A percentile compares a stretch with the other conserved stretches of the same genome.
These are phyloP conservation scores for Brettanomyces nanus DNA, from an alignment of 805 yeast genomes.

Conservation along the genomic window DNA sequence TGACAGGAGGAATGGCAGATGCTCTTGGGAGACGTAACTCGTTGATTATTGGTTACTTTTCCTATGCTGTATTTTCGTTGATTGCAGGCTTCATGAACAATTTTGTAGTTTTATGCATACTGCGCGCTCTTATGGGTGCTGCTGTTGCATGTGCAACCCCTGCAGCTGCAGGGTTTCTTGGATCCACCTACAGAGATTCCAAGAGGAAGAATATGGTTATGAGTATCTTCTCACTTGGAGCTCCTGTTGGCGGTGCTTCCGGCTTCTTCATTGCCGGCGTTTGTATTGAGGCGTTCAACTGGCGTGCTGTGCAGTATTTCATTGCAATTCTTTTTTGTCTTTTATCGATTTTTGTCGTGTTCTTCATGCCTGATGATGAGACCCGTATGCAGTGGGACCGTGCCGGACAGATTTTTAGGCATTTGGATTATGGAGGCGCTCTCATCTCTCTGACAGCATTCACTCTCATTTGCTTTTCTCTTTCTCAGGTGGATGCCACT, in stretches of 20 bases:
- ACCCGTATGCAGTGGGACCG: slow-evolving; percentile 18
- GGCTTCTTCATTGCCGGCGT: slow-evolving; percentile 40
- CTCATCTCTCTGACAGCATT: slow-evolving; percentile 32
- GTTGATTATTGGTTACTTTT: slow-evolving; percentile 26
- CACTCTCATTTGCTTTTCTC: slow-evolving; percentile 34
- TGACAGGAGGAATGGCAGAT: slow-evolving; percentile 41
- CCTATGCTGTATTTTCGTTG: slow-evolving; percentile 26
- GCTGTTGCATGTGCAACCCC: slow-evolving; percentile 37
- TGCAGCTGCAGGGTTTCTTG: slow-evolving; percentile 39
- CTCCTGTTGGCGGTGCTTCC: slow-evolving; percentile 37
- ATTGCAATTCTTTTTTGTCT: slow-evolving; percentile 30
- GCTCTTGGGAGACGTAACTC: slow-evolving; percentile 36
- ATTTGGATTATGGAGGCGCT: slow-evolving; percentile 36
- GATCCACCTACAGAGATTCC: slow-evolving; percentile 32
- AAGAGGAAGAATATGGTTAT: slow-evolving; percentile 33
- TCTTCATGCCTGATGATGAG: slow-evolving; percentile 30
- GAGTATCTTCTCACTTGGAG: slow-evolving; percentile 38
- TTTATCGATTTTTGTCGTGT: slow-evolving; percentile 14
- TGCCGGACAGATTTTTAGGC: slow-evolving; percentile 17
- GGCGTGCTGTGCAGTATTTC: slow-evolving; percentile 37
- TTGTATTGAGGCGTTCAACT: slow-evolving; percentile 29
- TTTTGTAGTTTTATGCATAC: slow-evolving; percentile 30
- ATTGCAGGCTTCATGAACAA: slow-evolving; percentile 30
- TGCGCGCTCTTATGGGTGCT: slow-evolving; percentile 38
- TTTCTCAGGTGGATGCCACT: slow-evolving; percentile 35